Base-by-base conservation (phyloP, 2,329 filamentous ascomycete genomes). In the Stachybotrys echinatus region DNA sequence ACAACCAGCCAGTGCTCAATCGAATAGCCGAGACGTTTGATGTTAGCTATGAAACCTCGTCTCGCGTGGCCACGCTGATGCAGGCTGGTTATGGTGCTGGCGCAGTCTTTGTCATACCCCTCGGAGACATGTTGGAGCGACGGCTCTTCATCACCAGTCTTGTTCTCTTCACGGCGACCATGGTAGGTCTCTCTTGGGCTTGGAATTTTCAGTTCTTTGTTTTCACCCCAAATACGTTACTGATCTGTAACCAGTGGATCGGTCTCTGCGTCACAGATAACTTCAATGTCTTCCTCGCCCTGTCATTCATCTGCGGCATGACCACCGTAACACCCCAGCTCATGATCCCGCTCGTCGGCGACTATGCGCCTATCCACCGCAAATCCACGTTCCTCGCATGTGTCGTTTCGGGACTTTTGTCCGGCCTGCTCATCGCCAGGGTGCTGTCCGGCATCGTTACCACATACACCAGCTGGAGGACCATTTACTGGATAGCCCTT, bases 51-150 rank as follows among this genome's bases (percentile, higher is more conserved):
- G 87, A 89, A 58, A 73, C 77, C 48, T 82, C 88, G 0, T 79
- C 79, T 1, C 68, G 74, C 39, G 83, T 92, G 21, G 88, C 89
- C 1, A 92, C 89, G 0, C 70, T 91, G 42, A 83, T 87, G 65
- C 89, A 94, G 64, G 85, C 87, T 2, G 89, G 89, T 2, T 94
- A 94, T 66, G 88, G 88, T 1, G 75, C 74, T 0, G 88, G 89
- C 0, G 63, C 94, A 19, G 67, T 92, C 17, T 83, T 92, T 53
- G 70, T 94, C 12, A 88, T 88, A 59, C 89, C 89, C 0, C 65
- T 92, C 2, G 89, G 88, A 1, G 89, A 94, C 56, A 72, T 81
- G 40, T 69, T 92, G 6, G 77, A 76, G 23, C 75, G 89, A 20
- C 72, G 89, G 38, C 81, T 83, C 0, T 89, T 89, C 58, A 86